phyloP scores from a whole-genome alignment of 1,284 basidiomycete species.

The Puccinia horiana region DNA sequence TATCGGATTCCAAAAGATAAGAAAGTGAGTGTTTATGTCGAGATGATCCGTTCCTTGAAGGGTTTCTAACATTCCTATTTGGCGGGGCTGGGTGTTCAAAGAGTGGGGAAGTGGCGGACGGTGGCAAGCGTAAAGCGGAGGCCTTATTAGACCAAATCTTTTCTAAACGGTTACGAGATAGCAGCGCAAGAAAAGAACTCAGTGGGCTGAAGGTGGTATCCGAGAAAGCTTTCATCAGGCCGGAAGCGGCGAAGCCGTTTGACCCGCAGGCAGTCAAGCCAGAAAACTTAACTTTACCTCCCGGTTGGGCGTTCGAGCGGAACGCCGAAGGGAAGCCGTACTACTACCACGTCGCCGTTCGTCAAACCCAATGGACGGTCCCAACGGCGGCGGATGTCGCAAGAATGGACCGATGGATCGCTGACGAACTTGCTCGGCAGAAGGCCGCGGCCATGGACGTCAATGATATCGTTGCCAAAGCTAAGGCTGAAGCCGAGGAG shows the following conservation, averaged over 20 bases:
- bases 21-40: slow-evolving; percentile 55
- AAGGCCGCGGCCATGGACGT: slow-evolving; percentile 50
- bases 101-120: slow-evolving; percentile 54
- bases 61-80: not conserved
- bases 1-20: slow-evolving; percentile 79
- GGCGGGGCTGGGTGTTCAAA: not conserved
- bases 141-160: slow-evolving; percentile 35
- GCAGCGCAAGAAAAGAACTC: slow-evolving; percentile 43
- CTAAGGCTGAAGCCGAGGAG: slow-evolving; percentile 61
- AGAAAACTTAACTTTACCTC: slow-evolving; percentile 44
- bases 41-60: slow-evolving; percentile 56
- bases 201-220: slow-evolving; percentile 50
- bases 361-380: slow-evolving; percentile 45
- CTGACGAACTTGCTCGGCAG: slow-evolving; percentile 30
- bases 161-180: slow-evolving; percentile 31
- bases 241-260: slow-evolving; percentile 50
- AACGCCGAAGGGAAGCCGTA: slow-evolving; percentile 35
- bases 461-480: slow-evolving; percentile 58
- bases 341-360: slow-evolving; percentile 50
- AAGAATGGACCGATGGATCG: not conserved
- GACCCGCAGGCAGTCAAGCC: slow-evolving; percentile 41
- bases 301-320: slow-evolving; percentile 47
- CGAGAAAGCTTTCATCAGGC: slow-evolving; percentile 50
- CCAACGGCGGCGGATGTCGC: slow-evolving; percentile 45
- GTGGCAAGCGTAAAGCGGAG: slow-evolving; percentile 43